Evolutionary conservation across 2,329 filamentous ascomycete genomes (phyloP).

Genomic region (Epichloe brachyelytri): DNA sequence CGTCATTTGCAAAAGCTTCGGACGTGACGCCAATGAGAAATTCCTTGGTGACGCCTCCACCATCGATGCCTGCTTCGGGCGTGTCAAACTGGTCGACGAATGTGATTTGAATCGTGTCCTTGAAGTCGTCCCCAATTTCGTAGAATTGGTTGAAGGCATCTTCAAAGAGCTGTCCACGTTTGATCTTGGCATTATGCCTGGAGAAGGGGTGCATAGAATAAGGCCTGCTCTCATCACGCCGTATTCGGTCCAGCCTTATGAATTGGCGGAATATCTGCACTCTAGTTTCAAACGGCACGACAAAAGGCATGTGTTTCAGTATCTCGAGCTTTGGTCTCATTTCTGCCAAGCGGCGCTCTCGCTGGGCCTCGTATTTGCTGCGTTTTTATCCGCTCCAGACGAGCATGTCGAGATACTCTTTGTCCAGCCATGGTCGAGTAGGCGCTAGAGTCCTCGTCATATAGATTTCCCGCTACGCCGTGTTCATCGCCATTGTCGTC

Average conservation of each 20-base stretch:
- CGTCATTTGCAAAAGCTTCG: slow-evolving; percentile 59
- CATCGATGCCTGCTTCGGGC: slow-evolving; percentile 86
- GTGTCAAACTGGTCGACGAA: slow-evolving; percentile 87
- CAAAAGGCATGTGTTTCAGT: slow-evolving; percentile 90
- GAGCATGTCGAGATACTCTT: slow-evolving; percentile 47
- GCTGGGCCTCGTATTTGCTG: slow-evolving; percentile 53
- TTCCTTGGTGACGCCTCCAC: slow-evolving; percentile 93
- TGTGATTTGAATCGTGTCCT: slow-evolving; percentile 92
- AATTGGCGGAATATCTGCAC: slow-evolving; percentile 92
- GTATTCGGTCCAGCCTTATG: slow-evolving; percentile 54
- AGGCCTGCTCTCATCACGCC: slow-evolving; percentile 12
- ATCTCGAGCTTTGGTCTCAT: slow-evolving; percentile 82
- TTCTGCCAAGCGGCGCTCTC: slow-evolving; percentile 60
- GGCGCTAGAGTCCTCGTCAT: slow-evolving; percentile 13
- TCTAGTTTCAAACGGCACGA: slow-evolving; percentile 82
- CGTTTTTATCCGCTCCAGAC: slow-evolving; percentile 48
- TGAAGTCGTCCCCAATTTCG: slow-evolving; percentile 64
- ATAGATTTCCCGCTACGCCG: slow-evolving; percentile 21
- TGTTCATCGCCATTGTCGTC: slow-evolving; percentile 18
- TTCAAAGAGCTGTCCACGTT: slow-evolving; percentile 65
- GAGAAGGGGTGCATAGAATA: slow-evolving; percentile 18
- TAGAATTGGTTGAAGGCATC: slow-evolving; percentile 83
- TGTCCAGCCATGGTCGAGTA: slow-evolving; percentile 36
- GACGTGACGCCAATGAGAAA: slow-evolving; percentile 81
- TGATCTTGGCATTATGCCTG: slow-evolving; percentile 67